These are phyloP conservation scores for Eutrema heterophyllum DNA, from an alignment of 345 rosid species.

Conservation along the genomic window DNA sequence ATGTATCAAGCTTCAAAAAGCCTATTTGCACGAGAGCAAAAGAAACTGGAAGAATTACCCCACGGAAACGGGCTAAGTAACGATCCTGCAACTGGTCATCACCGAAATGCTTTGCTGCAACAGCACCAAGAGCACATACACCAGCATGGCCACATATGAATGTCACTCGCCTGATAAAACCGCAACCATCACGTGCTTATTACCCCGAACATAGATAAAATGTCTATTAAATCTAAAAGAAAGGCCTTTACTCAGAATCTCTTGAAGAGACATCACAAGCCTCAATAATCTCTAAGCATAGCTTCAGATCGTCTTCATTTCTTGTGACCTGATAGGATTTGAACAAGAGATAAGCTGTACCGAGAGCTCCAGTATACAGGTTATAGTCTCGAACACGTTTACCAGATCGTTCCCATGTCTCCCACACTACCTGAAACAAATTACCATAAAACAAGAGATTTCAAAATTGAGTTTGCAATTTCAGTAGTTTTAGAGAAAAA, in stretches of 20 bases:
- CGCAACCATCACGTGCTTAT: not conserved
- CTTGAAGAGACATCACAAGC: constrained; percentile 52
- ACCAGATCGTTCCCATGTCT: constrained; percentile 50
- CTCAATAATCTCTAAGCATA: constrained; percentile 47
- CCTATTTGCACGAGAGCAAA: not conserved
- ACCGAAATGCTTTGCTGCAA: constrained; percentile 47
- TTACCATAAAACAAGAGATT: not conserved
- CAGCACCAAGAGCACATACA: constrained; percentile 73
- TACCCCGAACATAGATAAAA: not conserved
- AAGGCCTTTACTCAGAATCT: constrained; percentile 38
- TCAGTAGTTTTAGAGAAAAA: not conserved
- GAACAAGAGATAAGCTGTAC: constrained; percentile 57
- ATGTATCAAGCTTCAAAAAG: not conserved
- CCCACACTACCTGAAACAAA: constrained; percentile 38
- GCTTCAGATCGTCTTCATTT: constrained; percentile 38
- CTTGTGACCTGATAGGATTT: constrained; percentile 44
- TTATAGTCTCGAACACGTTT: constrained; percentile 44
- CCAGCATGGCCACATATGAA: constrained; percentile 62
- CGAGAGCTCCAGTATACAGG: constrained; percentile 50
- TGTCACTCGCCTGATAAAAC: constrained; percentile 44
- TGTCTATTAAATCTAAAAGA: not conserved
- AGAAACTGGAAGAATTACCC: constrained; percentile 31
- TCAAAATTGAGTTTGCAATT: not conserved
- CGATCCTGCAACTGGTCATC: constrained; percentile 29
- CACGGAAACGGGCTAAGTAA: constrained; percentile 40